Conservation (phyloP, 1,284 basidiomycete genomes). For the Rhodofomes roseus region DNA sequence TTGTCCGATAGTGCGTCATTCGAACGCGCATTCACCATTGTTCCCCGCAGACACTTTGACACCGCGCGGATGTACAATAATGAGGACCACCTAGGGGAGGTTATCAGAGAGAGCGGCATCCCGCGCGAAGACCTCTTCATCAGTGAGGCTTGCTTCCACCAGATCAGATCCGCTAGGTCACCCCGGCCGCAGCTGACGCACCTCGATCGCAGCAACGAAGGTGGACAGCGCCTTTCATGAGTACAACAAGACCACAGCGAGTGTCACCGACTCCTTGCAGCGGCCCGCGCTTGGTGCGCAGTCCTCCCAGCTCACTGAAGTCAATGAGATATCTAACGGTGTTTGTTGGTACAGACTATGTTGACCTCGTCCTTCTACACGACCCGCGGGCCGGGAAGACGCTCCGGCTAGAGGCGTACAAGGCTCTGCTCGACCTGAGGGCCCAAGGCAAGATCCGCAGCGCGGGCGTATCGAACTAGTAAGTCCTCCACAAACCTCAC, state of each 20-base stretch:
- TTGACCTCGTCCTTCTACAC: constrained; percentile 62
- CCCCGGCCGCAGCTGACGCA: constrained; percentile 10
- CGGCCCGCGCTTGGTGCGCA: constrained; percentile 18
- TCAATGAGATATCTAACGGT: background rate
- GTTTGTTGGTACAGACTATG: constrained; percentile 34
- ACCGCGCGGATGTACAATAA: constrained; percentile 75
- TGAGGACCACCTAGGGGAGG: constrained; percentile 60
- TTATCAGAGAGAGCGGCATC: constrained; percentile 50
- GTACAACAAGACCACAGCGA: constrained; percentile 16
- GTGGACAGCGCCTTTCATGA: constrained; percentile 23
- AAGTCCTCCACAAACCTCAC: constrained; percentile 12
- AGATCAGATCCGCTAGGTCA: background rate
- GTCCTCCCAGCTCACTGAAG: background rate
- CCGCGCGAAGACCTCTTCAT: constrained; percentile 60
- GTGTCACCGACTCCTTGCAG: constrained; percentile 18
- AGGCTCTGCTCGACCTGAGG: constrained; percentile 40
- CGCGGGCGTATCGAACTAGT: constrained; percentile 68
- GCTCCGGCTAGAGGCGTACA: constrained; percentile 43
- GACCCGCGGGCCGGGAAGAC: constrained; percentile 40
- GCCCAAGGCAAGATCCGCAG: constrained; percentile 47
- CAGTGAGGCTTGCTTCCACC: constrained; percentile 36
- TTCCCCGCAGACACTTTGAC: constrained; percentile 61
- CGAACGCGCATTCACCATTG: background rate
- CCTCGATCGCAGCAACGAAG: constrained; percentile 16
- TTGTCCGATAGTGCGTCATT: no score